These are phyloP conservation scores for Agaricus subrufescens DNA, from an alignment of 768 basidiomycete genomes.

Conservation along the genomic window DNA sequence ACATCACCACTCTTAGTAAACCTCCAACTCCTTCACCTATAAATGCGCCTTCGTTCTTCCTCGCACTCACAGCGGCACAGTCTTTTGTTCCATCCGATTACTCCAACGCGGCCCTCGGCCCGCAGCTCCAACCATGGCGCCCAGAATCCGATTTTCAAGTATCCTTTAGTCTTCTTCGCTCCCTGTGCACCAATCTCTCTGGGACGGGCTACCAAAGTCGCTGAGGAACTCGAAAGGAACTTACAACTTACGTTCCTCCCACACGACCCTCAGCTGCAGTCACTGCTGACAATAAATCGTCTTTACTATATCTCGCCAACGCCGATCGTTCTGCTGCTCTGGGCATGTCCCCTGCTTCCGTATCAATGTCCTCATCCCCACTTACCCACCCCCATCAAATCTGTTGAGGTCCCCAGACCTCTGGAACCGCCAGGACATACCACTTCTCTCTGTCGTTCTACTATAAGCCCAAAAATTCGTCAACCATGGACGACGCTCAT, in stretches of 20 bases:
- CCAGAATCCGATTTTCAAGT: conserved; percentile 8
- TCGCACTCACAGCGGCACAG: not conserved
- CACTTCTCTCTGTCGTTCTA: conserved; percentile 10
- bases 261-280: conserved; percentile 6
- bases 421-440: conserved; percentile 7
- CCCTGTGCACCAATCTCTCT: not conserved
- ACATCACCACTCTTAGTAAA: too few species aligned
- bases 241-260: not conserved
- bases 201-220: conserved; percentile 1
- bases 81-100: conserved; percentile 1
- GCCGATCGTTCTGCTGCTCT: conserved; percentile 33
- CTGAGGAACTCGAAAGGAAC: conserved; percentile 1
- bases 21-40: too few species aligned
- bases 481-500: not conserved
- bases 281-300: not conserved
- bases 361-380: not conserved
- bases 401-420: not conserved
- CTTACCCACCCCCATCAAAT: not conserved
- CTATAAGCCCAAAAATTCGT: not conserved
- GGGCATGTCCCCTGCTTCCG: conserved; percentile 1
- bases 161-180: not conserved
- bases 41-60: not conserved
- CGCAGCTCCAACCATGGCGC: conserved; percentile 5
- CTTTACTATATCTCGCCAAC: conserved; percentile 34
- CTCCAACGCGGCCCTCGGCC: not conserved